Conservation (phyloP, 768 basidiomycete species). For the Suillus americanus region DNA sequence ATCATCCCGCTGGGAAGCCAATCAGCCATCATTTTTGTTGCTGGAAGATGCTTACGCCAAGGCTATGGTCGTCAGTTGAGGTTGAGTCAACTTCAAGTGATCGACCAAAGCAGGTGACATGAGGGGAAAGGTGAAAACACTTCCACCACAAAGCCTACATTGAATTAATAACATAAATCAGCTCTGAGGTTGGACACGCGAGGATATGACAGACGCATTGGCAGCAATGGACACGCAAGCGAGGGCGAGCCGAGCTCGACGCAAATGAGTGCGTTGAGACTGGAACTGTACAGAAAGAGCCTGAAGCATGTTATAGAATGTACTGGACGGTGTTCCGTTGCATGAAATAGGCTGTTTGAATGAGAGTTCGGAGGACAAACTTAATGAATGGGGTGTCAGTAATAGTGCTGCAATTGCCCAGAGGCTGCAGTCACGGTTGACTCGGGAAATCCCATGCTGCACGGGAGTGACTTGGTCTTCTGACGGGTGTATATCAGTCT, state of each 20-base stretch:
- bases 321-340: not conserved
- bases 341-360: not conserved
- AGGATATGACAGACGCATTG: slow-evolving; percentile 54
- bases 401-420: not conserved
- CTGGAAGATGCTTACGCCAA: slow-evolving; percentile 54
- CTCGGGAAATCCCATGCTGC: not conserved
- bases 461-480: no score
- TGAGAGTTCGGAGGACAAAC: not conserved
- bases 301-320: not conserved
- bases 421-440: not conserved
- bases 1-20: slow-evolving; percentile 62
- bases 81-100: slow-evolving; percentile 65
- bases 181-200: not conserved
- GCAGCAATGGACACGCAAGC: slow-evolving; percentile 55
- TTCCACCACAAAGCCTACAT: slow-evolving; percentile 71
- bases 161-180: not conserved
- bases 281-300: not conserved
- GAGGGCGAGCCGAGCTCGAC: slow-evolving; percentile 27
- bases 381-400: not conserved
- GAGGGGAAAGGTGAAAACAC: slow-evolving; percentile 77
- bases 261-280: slow-evolving; percentile 15
- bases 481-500: not conserved
- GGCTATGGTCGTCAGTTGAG: slow-evolving; percentile 76
- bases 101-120: slow-evolving; percentile 62
- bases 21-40: slow-evolving; percentile 7